Evolutionary conservation across 2,329 filamentous ascomycete genomes (phyloP), one percentile per base, ranked within the genome.

Genomic region (Diplodia seriata): DNA sequence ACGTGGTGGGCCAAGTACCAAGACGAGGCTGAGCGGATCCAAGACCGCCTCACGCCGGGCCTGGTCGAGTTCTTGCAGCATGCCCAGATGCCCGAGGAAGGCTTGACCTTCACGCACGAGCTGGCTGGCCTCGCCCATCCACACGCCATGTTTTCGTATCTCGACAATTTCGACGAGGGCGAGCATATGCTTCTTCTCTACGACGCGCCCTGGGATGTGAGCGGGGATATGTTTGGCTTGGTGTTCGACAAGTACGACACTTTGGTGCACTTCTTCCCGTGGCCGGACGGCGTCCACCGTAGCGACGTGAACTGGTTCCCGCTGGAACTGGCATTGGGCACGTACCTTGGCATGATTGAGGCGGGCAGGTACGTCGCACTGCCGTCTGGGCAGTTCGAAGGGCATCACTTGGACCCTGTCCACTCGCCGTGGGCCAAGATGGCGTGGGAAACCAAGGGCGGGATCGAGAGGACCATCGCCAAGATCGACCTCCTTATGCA

Each of bases 271-370:
- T 64, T 38, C 29, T 20, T 31, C 18, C 53, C 53, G 11, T 67
- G 20, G 40, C 40, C 12, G 43, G 40, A 47, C 31, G 3, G 12
- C 14, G 14, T 43, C 18, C 29, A 20, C 15, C 6, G 18, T 23
- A 29, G 12, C 14, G 36, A 33, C 5, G 26, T 67, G 9, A 50
- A 49, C 56, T 59, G 36, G 53, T 67, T 61, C 23, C 54, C 65
- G n/a, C 54, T 67, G 26, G 65, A 67, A 29, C 40, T 56, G 31
- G 65, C 54, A 20, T 38, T 67, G 65, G 31, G 36, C 40, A 62
- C 47, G 54, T 67, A 67, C 31, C 53, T 67, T 23, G 54, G 57
- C 26, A 50, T 51, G 55, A 54, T 54, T 31, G 59, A 68, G n/a
- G 33, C 38, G 33, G 56, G 56, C 2, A 68, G 54, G 38, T 54